Evolutionary conservation across 805 yeast genomes (phyloP).

Genomic region (Wilhelminamyces savonicus): DNA sequence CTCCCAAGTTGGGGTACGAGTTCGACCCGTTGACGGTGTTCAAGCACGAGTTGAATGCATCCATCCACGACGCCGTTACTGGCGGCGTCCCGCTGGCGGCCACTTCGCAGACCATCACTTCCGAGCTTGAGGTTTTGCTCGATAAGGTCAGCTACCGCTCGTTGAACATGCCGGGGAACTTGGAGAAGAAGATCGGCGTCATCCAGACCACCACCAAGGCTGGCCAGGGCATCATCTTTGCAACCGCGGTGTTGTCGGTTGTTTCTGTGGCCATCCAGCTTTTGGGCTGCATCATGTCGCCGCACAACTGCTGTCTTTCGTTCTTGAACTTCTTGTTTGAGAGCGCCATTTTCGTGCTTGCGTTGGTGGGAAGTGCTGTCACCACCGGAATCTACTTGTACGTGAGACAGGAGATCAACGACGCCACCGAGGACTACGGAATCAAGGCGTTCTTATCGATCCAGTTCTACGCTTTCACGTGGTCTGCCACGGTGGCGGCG

Average conservation of each 20-base stretch:
- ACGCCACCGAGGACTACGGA: slow-evolving; percentile 44
- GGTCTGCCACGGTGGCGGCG: slow-evolving; percentile 55
- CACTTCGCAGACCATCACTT: slow-evolving; percentile 3
- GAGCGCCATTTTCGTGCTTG: slow-evolving; percentile 38
- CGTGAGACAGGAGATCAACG: slow-evolving; percentile 46
- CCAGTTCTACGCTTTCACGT: slow-evolving; percentile 51
- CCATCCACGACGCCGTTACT: slow-evolving; percentile 20
- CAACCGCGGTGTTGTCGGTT: slow-evolving; percentile 29
- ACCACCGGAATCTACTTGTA: slow-evolving; percentile 57
- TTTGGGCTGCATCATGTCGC: slow-evolving; percentile 37
- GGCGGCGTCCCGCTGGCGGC: slow-evolving; percentile 10
- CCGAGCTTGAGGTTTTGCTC: slow-evolving; percentile 14
- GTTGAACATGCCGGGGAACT: slow-evolving; percentile 47
- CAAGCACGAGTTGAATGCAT: slow-evolving; percentile 13
- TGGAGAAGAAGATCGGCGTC: slow-evolving; percentile 40
- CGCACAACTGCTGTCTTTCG: slow-evolving; percentile 38
- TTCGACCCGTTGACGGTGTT: slow-evolving; percentile 12
- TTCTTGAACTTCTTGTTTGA: slow-evolving; percentile 40
- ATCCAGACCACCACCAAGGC: slow-evolving; percentile 47
- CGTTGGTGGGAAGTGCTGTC: slow-evolving; percentile 47
- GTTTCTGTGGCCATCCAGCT: slow-evolving; percentile 44
- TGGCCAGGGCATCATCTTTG: slow-evolving; percentile 42
- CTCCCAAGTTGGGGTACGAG: slow-evolving; percentile 10
- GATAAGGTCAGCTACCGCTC: slow-evolving; percentile 20
- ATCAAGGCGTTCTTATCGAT: slow-evolving; percentile 45